phyloP scores from a whole-genome alignment of 2,329 filamentous ascomycete species.

The Chalaropsis thielavioides region DNA sequence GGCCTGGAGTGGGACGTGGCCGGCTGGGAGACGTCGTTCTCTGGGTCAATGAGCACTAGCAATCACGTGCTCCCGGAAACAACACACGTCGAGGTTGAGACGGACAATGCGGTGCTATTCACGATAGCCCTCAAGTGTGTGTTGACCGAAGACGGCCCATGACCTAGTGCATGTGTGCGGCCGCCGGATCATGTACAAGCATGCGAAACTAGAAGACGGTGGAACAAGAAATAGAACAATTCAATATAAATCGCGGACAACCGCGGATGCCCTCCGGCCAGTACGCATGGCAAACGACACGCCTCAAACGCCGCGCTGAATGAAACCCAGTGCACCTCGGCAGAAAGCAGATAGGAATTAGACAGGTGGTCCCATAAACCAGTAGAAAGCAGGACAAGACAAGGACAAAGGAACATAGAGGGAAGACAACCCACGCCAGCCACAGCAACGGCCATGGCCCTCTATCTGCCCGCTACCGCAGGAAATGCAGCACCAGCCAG shows the following conservation, averaged over 20 bases:
- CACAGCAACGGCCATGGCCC: too few relatives aligned
- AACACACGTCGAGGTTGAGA: conserved; percentile 46
- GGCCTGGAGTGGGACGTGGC: conserved; percentile 86
- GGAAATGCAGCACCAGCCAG: conserved; percentile 74
- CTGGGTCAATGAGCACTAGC: conserved; percentile 61
- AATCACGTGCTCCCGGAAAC: conserved; percentile 54
- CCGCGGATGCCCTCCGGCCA: not conserved
- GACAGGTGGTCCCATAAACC: conserved; percentile 12
- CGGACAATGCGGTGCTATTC: conserved; percentile 53
- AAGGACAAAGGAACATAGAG: conserved; percentile 18
- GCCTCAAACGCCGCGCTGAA: conserved; percentile 17
- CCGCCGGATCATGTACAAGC: not conserved
- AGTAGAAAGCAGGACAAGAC: not conserved
- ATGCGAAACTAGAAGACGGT: not conserved
- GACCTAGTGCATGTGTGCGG: not conserved
- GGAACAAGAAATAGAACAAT: not conserved
- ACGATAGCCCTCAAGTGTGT: conserved; percentile 35
- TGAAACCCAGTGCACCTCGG: not conserved
- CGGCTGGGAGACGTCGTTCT: conserved; percentile 65
- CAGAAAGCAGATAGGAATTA: conserved; percentile 14
- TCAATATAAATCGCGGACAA: not conserved
- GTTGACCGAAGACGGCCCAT: not conserved
- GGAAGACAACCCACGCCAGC: not conserved
- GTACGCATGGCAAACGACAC: not conserved
- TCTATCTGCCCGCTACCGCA: conserved; percentile 39